These are phyloP conservation scores for Heterobasidion occidentale DNA, from an alignment of 1,284 basidiomycete species.

Conservation along the genomic window DNA sequence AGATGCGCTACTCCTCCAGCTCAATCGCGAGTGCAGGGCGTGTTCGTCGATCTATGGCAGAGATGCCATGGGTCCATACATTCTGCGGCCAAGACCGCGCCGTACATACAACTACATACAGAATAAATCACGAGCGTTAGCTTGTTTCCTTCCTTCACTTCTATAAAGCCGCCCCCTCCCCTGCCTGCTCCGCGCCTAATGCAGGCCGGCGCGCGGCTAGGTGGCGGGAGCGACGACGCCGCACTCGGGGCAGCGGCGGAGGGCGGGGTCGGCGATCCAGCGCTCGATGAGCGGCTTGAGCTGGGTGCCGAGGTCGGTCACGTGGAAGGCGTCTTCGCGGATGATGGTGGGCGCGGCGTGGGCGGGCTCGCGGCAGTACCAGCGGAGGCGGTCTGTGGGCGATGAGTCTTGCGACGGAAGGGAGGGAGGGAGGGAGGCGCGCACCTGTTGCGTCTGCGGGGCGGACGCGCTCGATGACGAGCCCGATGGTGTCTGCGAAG, in stretches of 20 bases:
- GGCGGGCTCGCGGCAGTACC: conserved; percentile 79
- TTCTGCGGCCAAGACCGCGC: too few species aligned
- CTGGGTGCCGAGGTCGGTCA: conserved; percentile 88
- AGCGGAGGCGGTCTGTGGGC: conserved; percentile 77
- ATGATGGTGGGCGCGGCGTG: conserved; percentile 77
- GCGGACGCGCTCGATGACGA: conserved; percentile 91
- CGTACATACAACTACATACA: too few species aligned
- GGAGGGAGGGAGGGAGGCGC: conserved; percentile 8
- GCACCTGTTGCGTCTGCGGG: conserved; percentile 56
- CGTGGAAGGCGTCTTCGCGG: conserved; percentile 82
- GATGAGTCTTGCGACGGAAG: conserved; percentile 4
- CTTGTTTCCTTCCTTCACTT: too few species aligned
- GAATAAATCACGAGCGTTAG: too few species aligned
- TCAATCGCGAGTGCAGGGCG: too few species aligned
- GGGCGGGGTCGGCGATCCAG: conserved; percentile 58
- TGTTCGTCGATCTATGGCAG: too few species aligned
- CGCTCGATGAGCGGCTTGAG: conserved; percentile 86
- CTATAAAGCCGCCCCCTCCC: too few species aligned
- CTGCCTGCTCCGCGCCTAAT: too few species aligned
- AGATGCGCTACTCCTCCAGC: too few species aligned
- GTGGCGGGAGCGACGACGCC: conserved; percentile 45
- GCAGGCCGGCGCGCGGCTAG: too few species aligned
- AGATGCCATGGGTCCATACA: too few species aligned
- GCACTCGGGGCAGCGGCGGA: conserved; percentile 67
- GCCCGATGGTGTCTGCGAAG: conserved; percentile 84